Evolutionary conservation across 352 stramenopile species (phyloP).

Genomic region (Albugo laibachii): DNA sequence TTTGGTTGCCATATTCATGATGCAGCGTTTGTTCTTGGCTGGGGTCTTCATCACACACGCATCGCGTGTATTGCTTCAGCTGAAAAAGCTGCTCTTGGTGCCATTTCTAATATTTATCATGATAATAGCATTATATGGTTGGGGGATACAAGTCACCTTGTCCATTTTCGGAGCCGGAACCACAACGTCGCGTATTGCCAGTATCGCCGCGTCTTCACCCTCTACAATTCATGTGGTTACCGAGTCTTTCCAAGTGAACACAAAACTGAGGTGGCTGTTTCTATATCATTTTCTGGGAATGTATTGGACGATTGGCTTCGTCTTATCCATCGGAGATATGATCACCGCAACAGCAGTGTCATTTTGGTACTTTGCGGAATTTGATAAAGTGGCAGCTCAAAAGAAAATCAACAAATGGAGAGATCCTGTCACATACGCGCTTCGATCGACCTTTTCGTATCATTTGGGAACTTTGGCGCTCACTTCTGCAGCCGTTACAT

Average conservation of each 20-base stretch:
- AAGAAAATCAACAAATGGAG: slow-evolving; percentile 23
- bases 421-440: slow-evolving; percentile 39
- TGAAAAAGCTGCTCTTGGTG: slow-evolving; percentile 43
- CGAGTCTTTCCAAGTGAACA: slow-evolving; percentile 43
- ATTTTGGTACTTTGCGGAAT: slow-evolving; percentile 53
- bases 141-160: slow-evolving; percentile 47
- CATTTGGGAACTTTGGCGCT: slow-evolving; percentile 56
- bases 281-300: slow-evolving; percentile 56
- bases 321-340: slow-evolving; percentile 52
- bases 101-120: slow-evolving; percentile 45
- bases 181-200: slow-evolving; percentile 36
- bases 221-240: slow-evolving; percentile 32
- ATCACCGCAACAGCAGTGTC: slow-evolving; percentile 49
- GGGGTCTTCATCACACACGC: slow-evolving; percentile 63
- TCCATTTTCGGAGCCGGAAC: slow-evolving; percentile 52
- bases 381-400: slow-evolving; percentile 29
- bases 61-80: slow-evolving; percentile 33
- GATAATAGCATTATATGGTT: slow-evolving; percentile 49
- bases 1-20: slow-evolving; percentile 33
- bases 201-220: slow-evolving; percentile 20
- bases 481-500: slow-evolving; percentile 31
- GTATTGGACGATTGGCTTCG: slow-evolving; percentile 55
- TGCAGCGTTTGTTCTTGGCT: slow-evolving; percentile 40
- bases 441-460: slow-evolving; percentile 34
- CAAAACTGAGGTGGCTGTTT: slow-evolving; percentile 51